Evolutionary conservation across 1,284 basidiomycete species (phyloP).

Genomic region (Wallemia hederae): DNA sequence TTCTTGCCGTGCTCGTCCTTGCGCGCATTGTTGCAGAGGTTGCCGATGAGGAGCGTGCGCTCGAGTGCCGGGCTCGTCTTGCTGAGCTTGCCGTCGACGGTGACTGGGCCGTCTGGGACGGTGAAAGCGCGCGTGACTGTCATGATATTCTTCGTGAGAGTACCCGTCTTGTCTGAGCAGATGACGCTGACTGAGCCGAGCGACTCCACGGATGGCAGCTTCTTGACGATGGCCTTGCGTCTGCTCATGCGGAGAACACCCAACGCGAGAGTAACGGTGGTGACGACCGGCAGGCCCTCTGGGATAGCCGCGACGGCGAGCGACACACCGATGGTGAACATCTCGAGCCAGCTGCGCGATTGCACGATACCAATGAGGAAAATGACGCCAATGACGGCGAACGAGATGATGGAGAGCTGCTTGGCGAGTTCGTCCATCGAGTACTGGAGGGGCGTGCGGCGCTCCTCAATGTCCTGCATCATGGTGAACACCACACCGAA

Average conservation of each 20-base stretch:
- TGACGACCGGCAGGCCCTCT: slow-evolving; percentile 78
- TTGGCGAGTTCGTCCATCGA: slow-evolving; percentile 93
- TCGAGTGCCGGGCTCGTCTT: slow-evolving; percentile 35
- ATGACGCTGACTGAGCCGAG: slow-evolving; percentile 87
- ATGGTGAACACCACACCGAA: slow-evolving; percentile 90
- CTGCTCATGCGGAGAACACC: slow-evolving; percentile 96
- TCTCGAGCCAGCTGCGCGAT: slow-evolving; percentile 68
- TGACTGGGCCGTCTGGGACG: slow-evolving; percentile 26
- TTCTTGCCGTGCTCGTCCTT: slow-evolving; percentile 53
- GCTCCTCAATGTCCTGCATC: slow-evolving; percentile 93
- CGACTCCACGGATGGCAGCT: slow-evolving; percentile 85
- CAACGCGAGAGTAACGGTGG: slow-evolving; percentile 79
- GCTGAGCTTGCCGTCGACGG: background rate
- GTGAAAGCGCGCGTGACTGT: slow-evolving; percentile 77
- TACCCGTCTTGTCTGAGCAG: slow-evolving; percentile 83
- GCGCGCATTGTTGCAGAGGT: slow-evolving; percentile 77
- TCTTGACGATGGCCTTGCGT: slow-evolving; percentile 82
- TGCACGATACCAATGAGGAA: slow-evolving; percentile 71
- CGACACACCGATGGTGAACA: slow-evolving; percentile 96
- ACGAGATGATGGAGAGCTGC: slow-evolving; percentile 63
- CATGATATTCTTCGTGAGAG: slow-evolving; percentile 2
- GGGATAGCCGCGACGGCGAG: slow-evolving; percentile 87
- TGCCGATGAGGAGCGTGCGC: slow-evolving; percentile 56
- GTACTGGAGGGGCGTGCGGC: slow-evolving; percentile 68
- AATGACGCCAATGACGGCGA: slow-evolving; percentile 74